Conservation (phyloP, 441 rosid genomes). For the Syzygium syzygioides region DNA sequence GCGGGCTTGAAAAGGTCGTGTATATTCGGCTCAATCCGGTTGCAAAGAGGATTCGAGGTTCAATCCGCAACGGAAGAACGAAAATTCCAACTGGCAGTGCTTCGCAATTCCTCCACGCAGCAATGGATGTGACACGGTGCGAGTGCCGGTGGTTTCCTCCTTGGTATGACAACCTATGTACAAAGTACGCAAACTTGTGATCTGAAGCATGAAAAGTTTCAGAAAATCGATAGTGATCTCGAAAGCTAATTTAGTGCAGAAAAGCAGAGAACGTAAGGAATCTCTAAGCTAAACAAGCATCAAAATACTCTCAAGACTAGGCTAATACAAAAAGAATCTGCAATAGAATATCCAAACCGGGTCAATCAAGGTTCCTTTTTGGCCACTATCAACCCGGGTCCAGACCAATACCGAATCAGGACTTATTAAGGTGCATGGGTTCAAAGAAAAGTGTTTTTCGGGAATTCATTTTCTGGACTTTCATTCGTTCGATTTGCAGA, state of each 20-base stretch:
- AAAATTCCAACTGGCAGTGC: neutral
- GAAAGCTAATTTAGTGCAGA: neutral
- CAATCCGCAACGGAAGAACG: neutral
- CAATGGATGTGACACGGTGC: fast-evolving
- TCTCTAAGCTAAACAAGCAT: neutral
- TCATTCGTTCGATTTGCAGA: too few relatives aligned
- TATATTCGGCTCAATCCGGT: neutral
- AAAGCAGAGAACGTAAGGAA: neutral
- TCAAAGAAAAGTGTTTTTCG: too few relatives aligned
- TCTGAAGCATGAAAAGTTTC: neutral
- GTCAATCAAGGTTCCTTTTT: neutral
- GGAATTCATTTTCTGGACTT: too few relatives aligned
- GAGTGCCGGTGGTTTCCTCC: neutral
- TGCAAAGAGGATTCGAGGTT: neutral
- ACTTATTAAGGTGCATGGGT: too few relatives aligned
- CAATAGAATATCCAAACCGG: neutral
- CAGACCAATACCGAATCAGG: too few relatives aligned
- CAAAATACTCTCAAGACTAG: neutral
- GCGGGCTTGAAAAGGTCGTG: neutral
- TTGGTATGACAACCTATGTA: neutral
- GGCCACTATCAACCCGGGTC: too few relatives aligned
- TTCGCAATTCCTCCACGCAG: neutral
- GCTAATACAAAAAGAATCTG: neutral
- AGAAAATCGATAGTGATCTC: neutral
- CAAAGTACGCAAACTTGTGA: neutral